phyloP scores from a whole-genome alignment of 2,329 filamentous ascomycete species.

The Hortaea werneckii region DNA sequence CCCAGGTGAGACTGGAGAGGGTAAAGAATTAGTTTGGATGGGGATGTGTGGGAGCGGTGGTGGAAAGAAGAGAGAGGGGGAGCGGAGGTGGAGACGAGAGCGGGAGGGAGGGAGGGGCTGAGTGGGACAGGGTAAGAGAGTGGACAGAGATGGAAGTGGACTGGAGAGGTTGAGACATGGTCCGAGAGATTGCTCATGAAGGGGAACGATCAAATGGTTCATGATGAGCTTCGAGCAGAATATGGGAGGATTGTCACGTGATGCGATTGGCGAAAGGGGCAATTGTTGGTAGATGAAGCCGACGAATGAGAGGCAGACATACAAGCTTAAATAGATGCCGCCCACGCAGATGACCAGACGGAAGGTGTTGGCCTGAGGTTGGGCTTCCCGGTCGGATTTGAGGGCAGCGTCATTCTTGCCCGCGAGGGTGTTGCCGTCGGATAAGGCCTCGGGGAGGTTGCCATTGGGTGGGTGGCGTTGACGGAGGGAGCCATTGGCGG shows the following conservation, averaged over 20 bases:
- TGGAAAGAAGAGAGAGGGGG: not conserved
- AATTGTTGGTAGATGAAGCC: not conserved
- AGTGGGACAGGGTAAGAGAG: too few species aligned
- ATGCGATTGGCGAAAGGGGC: too few species aligned
- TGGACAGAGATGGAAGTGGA: too few species aligned
- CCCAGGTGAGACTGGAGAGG: conserved; percentile 68
- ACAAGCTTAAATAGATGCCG: conserved; percentile 97
- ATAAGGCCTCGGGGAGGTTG: conserved; percentile 7
- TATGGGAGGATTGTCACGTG: too few species aligned
- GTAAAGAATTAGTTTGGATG: not conserved
- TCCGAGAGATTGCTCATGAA: too few species aligned
- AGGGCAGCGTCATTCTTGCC: conserved; percentile 18
- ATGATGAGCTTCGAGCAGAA: too few species aligned
- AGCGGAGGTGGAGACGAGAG: not conserved
- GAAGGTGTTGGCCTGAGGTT: conserved; percentile 26
- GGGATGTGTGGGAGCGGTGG: not conserved
- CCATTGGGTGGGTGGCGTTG: conserved; percentile 16
- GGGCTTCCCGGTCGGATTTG: conserved; percentile 8
- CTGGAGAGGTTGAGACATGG: too few species aligned
- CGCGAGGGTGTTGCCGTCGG: conserved; percentile 11
- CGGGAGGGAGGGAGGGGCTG: not conserved
- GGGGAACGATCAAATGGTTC: too few species aligned
- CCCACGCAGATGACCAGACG: conserved; percentile 80
- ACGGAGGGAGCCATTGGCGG: conserved; percentile 17
- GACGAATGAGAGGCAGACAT: conserved; percentile 19